A percentile compares a stretch with the other conserved stretches of the same genome.
Conservation (phyloP, 768 basidiomycete species). For the Kwoniella europaea region DNA sequence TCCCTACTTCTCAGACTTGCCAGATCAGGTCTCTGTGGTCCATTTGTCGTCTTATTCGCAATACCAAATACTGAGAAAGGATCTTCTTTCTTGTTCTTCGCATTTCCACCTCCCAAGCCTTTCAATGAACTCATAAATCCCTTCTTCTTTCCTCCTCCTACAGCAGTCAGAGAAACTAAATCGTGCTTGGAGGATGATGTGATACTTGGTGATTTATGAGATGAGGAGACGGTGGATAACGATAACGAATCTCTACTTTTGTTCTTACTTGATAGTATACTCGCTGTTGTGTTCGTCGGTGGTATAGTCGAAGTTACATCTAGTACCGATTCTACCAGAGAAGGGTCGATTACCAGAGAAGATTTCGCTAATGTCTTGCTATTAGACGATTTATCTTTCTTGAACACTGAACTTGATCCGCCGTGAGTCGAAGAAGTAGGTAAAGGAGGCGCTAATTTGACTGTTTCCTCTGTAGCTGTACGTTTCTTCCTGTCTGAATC, state of each 20-base stretch:
- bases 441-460: neutral
- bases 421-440: constrained; percentile 1
- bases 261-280: neutral
- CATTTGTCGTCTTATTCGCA: neutral
- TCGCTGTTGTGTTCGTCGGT: neutral
- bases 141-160: constrained; percentile 19
- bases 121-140: constrained; percentile 22
- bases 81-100: constrained; percentile 19
- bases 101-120: constrained; percentile 11
- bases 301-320: constrained; percentile 5
- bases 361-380: constrained; percentile 20
- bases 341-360: constrained; percentile 20
- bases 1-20: constrained; percentile 18
- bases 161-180: constrained; percentile 2
- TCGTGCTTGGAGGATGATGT: constrained; percentile 3
- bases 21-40: constrained; percentile 3
- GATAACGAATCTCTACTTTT: constrained; percentile 5
- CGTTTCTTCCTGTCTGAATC: constrained; percentile 18
- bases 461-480: constrained; percentile 24
- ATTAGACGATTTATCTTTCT: neutral
- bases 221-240: neutral
- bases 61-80: constrained; percentile 1
- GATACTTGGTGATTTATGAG: constrained; percentile 8
- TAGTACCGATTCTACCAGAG: constrained; percentile 21
- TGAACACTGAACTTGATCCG: neutral